Conservation (phyloP, 2,329 filamentous ascomycete genomes). For the Ilyonectria mors-panacis region DNA sequence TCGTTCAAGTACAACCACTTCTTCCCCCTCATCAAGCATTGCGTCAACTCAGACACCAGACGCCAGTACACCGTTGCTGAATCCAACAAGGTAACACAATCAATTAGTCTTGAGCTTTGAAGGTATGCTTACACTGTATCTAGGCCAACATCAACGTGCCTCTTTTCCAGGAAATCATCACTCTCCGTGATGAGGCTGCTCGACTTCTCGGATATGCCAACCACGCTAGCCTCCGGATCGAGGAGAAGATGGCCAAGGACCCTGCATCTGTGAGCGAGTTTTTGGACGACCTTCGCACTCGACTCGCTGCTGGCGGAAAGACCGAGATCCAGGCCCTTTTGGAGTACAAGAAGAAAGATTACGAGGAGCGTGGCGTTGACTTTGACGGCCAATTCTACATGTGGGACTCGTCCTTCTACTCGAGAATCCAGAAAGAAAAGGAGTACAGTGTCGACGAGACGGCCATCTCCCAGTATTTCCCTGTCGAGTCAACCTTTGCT, state of each 20-base stretch:
- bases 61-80: conserved; percentile 80
- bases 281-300: conserved; percentile 76
- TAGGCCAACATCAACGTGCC: conserved; percentile 78
- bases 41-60: conserved; percentile 77
- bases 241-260: conserved; percentile 89
- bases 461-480: conserved; percentile 88
- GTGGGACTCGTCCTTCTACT: conserved; percentile 88
- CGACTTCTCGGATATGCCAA: conserved; percentile 83
- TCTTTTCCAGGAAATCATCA: conserved; percentile 81
- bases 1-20: conserved; percentile 89
- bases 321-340: conserved; percentile 81
- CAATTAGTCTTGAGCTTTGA: neutral
- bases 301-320: conserved; percentile 77
- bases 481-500: conserved; percentile 78
- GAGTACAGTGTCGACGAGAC: conserved; percentile 86
- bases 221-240: conserved; percentile 82
- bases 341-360: conserved; percentile 80
- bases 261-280: conserved; percentile 81
- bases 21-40: conserved; percentile 84
- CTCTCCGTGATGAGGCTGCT: conserved; percentile 84
- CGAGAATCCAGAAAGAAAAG: conserved; percentile 84
- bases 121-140: conserved; percentile 7
- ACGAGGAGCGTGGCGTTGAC: conserved; percentile 69
- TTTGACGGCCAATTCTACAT: conserved; percentile 82
- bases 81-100: conserved; percentile 77